phyloP scores from a whole-genome alignment of 1,284 basidiomycete species.

The Cryptococcus sp. region DNA sequence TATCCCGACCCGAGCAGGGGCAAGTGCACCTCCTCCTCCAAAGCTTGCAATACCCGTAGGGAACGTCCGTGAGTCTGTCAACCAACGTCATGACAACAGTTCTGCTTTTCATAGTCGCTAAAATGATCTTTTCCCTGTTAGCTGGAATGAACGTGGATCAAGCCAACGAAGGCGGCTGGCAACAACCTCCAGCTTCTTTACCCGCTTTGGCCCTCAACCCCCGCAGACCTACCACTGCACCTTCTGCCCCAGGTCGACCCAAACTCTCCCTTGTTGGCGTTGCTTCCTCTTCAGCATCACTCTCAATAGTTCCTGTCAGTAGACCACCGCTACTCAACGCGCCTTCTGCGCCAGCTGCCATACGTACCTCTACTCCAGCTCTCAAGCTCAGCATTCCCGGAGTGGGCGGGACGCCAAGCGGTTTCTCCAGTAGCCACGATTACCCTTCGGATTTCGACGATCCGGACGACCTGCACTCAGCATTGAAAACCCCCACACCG shows the following conservation, averaged over 20 bases:
- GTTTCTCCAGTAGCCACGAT: constrained; percentile 19
- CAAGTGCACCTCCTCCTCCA: constrained; percentile 27
- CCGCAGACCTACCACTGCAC: constrained; percentile 15
- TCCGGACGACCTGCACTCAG: constrained; percentile 23
- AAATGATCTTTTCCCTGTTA: constrained; percentile 8
- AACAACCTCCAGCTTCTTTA: constrained; percentile 29
- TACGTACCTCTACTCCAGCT: constrained; percentile 27
- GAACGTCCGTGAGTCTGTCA: constrained; percentile 50
- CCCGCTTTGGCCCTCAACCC: constrained; percentile 37
- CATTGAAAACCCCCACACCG: constrained; percentile 19
- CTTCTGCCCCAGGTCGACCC: constrained; percentile 33
- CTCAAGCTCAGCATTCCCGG: constrained; percentile 47
- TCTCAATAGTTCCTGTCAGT: constrained; percentile 4
- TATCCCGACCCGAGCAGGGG: constrained; percentile 15
- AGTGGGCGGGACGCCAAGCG: constrained; percentile 13
- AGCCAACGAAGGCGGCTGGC: constrained; percentile 48
- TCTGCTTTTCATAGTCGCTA: not conserved
- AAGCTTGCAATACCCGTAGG: constrained; percentile 46
- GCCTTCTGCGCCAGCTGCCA: constrained; percentile 12
- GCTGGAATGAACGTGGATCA: constrained; percentile 51
- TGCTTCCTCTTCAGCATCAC: constrained; percentile 15
- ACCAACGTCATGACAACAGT: not conserved
- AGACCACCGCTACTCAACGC: constrained; percentile 31
- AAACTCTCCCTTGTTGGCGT: constrained; percentile 36
- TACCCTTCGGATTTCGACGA: constrained; percentile 32